These are phyloP conservation scores for Wickerhamiella bombiphila DNA, from an alignment of 805 yeast genomes.

Conservation along the genomic window DNA sequence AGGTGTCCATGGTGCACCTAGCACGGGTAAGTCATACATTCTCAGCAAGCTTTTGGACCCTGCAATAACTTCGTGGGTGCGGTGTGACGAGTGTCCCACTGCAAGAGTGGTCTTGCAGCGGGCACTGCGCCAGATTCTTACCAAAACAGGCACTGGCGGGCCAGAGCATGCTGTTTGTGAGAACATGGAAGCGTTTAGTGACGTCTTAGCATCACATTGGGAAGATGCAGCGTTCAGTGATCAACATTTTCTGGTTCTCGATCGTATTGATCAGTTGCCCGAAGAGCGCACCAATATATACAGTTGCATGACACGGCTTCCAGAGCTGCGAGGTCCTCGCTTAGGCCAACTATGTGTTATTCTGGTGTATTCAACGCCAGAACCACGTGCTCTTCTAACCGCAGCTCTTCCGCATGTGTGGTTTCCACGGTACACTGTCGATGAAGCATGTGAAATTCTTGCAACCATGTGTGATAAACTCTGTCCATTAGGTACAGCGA, in stretches of 20 bases:
- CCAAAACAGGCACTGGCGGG: constrained; percentile 19
- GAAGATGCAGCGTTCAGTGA: constrained; percentile 22
- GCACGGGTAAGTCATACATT: constrained; percentile 34
- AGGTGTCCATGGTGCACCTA: constrained; percentile 34
- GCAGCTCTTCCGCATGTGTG: constrained; percentile 30
- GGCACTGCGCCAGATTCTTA: constrained; percentile 28
- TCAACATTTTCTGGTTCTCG: constrained; percentile 36
- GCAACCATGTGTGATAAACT: neutral
- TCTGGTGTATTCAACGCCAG: constrained; percentile 31
- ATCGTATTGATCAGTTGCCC: constrained; percentile 34
- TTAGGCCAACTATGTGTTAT: constrained; percentile 29
- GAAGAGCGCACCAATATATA: constrained; percentile 30
- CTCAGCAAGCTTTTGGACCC: constrained; percentile 13
- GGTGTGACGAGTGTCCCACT: constrained; percentile 37
- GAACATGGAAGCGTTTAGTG: constrained; percentile 30
- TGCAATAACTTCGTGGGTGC: constrained; percentile 25
- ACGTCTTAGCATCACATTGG: constrained; percentile 26
- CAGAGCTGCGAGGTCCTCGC: constrained; percentile 26
- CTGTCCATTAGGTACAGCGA: neutral
- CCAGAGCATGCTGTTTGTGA: constrained; percentile 24
- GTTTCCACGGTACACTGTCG: constrained; percentile 30
- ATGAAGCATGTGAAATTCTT: constrained; percentile 27
- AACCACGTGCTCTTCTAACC: constrained; percentile 29
- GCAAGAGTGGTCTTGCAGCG: constrained; percentile 34
- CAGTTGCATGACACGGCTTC: constrained; percentile 28